phyloP scores from a whole-genome alignment of 2,329 filamentous ascomycete species.

The Onygena corvina region DNA sequence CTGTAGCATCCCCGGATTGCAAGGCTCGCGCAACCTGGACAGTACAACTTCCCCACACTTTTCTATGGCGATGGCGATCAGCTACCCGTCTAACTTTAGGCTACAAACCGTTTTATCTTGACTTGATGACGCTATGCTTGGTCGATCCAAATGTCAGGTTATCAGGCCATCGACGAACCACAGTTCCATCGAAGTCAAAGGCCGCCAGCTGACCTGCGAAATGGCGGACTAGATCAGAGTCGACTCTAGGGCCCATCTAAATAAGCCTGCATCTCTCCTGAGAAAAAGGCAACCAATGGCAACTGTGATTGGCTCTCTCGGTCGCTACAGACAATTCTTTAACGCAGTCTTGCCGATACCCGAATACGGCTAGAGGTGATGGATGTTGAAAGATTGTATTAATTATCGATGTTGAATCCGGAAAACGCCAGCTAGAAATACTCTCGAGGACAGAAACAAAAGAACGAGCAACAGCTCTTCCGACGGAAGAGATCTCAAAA shows the following conservation, averaged over 20 bases:
- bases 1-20: not conserved
- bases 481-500: slow-evolving; percentile 16
- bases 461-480: no score
- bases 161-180: not conserved
- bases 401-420: no score
- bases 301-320: no score
- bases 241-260: no score
- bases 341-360: no score
- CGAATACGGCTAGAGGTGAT: no score
- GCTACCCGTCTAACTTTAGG: not conserved
- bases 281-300: no score
- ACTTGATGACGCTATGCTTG: slow-evolving; percentile 5
- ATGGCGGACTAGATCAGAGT: not conserved
- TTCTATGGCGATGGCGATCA: not conserved
- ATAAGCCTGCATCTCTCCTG: no score
- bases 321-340: no score
- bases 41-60: not conserved
- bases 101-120: not conserved
- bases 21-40: not conserved
- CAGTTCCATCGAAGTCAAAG: not conserved
- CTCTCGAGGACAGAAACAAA: no score
- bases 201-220: not conserved
- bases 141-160: not conserved
- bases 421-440: no score
- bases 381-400: no score